Base-by-base conservation (phyloP, 495 filamentous ascomycete species). In the Bryoglossum gracile region DNA sequence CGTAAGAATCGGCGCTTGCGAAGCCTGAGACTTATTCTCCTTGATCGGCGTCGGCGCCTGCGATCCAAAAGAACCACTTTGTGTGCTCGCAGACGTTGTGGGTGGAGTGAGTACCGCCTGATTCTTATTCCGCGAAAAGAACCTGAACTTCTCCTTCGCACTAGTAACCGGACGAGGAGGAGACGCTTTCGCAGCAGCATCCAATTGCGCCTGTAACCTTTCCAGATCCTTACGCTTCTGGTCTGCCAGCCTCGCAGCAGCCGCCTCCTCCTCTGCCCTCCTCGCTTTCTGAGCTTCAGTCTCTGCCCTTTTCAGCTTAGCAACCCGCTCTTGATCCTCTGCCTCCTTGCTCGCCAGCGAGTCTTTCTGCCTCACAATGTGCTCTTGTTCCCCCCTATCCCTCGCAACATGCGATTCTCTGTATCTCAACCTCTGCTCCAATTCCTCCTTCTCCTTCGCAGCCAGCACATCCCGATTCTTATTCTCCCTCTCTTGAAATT, bases 171-270 rank as follows among this genome's bases (percentile, higher is more conserved):
- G 45, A n/a, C n/a, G n/a, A 3, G 40, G 43, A 26, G 39, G 26
- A 19, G 60, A 38, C 8, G 32, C 22, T 18, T 47, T 61, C 19
- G 37, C 52, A 17, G 44, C 59, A 24, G 61, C 63, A n/a, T 62
- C 63, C 51, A 71, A 58, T 47, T 70, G 57, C 39, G 64, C 53
- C 44, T 71, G 67, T 24, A 73, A 63, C 40, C 68, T 63, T 33
- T 62, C 61, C 38, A 68, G 58, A 37, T 73, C 67, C 44, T 74
- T 74, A 23, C 66, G 68, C 46, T 66, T 63, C 38, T 64, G 62
- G 30, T 72, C 72, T 36, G 71, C 69, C 28, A 71, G 49, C 34
- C 69, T 68, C 56, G 57, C 67, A 25, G 58, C 53, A 41, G 49
- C 46, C 37, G 61, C 50, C 37, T 62, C 50, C 14, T 57, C 48